phyloP scores from a whole-genome alignment of 345 rosid genomes.

The Lagerstroemia speciosa region DNA sequence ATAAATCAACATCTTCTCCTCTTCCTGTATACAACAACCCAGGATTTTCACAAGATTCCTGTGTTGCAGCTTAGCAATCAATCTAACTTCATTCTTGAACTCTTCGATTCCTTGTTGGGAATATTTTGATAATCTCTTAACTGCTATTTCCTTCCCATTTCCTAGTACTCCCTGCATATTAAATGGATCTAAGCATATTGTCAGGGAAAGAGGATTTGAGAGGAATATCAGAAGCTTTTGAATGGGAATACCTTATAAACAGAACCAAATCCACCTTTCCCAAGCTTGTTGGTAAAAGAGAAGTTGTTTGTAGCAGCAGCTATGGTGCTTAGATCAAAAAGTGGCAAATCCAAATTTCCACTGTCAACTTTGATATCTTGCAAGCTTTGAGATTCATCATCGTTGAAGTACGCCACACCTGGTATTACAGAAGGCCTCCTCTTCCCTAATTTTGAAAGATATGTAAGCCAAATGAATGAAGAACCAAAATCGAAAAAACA shows the following conservation, averaged over 20 bases:
- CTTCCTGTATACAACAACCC: background rate
- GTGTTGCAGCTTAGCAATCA: constrained; percentile 32
- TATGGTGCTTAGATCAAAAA: constrained; percentile 4
- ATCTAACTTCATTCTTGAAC: constrained; percentile 28
- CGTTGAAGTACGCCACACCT: background rate
- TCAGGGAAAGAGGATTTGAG: background rate
- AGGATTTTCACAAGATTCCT: constrained; percentile 21
- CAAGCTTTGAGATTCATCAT: no score
- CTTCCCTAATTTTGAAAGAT: no score
- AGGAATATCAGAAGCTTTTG: background rate
- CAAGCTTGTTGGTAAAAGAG: constrained; percentile 25
- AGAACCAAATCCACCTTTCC: constrained; percentile 39
- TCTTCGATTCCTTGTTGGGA: constrained; percentile 21
- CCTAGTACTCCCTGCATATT: constrained; percentile 13
- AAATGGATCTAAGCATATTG: background rate
- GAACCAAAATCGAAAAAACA: no score
- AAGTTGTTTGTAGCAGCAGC: constrained; percentile 14
- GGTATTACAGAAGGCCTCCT: background rate
- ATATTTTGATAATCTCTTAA: constrained; percentile 15
- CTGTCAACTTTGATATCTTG: no score
- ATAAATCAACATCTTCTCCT: constrained; percentile 14
- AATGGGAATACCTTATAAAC: constrained; percentile 27
- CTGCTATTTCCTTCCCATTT: constrained; percentile 12
- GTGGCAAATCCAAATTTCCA: background rate
- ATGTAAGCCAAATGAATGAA: no score